Percentiles rank a stretch among this genome's conserved stretches.
Evolutionary conservation across 208 protist species (phyloP).

Genomic region (Crithidia thermophila): DNA sequence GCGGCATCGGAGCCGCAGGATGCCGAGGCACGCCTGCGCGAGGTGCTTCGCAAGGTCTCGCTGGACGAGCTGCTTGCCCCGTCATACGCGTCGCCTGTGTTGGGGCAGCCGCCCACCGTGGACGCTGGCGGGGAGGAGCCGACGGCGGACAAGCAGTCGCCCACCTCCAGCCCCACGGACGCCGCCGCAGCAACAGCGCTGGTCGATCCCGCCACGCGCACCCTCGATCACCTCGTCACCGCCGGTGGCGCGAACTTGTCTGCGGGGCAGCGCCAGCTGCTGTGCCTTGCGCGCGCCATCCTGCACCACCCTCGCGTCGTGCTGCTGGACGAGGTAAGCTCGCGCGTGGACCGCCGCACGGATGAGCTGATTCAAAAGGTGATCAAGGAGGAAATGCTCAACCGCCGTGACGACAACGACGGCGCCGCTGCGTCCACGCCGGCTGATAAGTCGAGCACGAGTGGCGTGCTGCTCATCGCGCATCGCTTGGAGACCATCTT

Average conservation of each 20-base stretch:
- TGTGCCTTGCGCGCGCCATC: constrained; percentile 97
- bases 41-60: constrained; percentile 43
- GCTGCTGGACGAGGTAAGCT: constrained; percentile 97
- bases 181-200: background rate
- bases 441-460: constrained; percentile 28
- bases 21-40: constrained; percentile 43
- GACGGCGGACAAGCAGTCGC: background rate
- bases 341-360: constrained; percentile 75
- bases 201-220: constrained; percentile 16
- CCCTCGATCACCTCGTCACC: constrained; percentile 67
- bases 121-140: constrained; percentile 3
- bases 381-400: constrained; percentile 74
- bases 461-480: constrained; percentile 96
- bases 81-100: background rate
- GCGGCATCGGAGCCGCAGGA: background rate
- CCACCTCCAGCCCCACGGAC: background rate
- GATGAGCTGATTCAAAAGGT: constrained; percentile 93
- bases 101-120: background rate
- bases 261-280: constrained; percentile 95
- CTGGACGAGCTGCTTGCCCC: constrained; percentile 47
- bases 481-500: constrained; percentile 96
- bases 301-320: constrained; percentile 89
- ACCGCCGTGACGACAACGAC: constrained; percentile 19
- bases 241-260: constrained; percentile 89
- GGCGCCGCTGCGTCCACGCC: constrained; percentile 2